A percentile compares a stretch with the other conserved stretches of the same genome.
Evolutionary conservation across 129 eudicot genomes (phyloP).

Genomic region (Chrysanthemum lavandulifolium): DNA sequence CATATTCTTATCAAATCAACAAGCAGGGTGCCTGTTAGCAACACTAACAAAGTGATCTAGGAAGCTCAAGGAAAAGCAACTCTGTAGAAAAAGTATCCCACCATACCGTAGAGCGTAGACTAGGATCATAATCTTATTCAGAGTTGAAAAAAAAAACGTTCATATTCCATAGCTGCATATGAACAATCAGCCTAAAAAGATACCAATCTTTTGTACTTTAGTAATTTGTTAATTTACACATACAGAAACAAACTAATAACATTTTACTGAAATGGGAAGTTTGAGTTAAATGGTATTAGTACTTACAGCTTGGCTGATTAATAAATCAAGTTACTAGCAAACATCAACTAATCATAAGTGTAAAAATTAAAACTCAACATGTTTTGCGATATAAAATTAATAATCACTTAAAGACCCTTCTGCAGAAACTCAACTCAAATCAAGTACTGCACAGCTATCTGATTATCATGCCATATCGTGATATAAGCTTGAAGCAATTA

Average conservation of each 20-base stretch:
- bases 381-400: neutral
- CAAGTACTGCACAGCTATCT: neutral
- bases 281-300: no score
- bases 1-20: neutral
- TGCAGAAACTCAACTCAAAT: conserved; percentile 11
- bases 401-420: neutral
- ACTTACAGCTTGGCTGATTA: no score
- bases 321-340: no score
- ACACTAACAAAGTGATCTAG: neutral
- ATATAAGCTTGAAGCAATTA: neutral
- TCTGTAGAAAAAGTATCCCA: neutral
- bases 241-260: neutral
- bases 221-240: neutral
- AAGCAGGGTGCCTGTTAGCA: neutral
- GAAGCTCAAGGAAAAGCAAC: neutral
- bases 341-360: neutral
- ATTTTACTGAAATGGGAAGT: no score
- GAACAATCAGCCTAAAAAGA: neutral
- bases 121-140: neutral
- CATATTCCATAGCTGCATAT: neutral
- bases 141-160: neutral
- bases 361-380: no score
- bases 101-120: neutral
- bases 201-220: neutral
- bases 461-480: conserved; percentile 1